Base-by-base conservation (phyloP, 805 yeast genomes). In the Wickerhamomyces tratensis region DNA sequence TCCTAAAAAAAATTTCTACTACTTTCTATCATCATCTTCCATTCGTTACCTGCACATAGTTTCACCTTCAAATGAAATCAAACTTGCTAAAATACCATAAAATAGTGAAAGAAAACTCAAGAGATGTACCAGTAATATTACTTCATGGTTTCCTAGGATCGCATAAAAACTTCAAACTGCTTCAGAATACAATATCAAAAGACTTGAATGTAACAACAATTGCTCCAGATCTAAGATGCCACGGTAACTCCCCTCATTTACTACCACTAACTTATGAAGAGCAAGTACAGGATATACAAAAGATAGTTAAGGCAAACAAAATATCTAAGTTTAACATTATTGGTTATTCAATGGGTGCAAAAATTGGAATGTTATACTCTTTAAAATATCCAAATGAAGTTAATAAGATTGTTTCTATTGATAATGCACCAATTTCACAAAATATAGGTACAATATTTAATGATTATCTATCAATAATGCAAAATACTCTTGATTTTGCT, bases 331-430 rank as follows among this genome's bases (percentile, higher is more conserved):
- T 67, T 5, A 54, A 64, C 35, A 41, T 71, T 5, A 44, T 69
- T 11, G 83, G 84, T 0, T 80, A 73, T 51, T 76, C 80, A 15
- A 70, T 78, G 75, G 85, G 85, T 1, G 82, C 79, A 5, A 77
- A 76, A 50, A 68, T 72, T 1, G 75, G 74, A 0, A 68, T 78
- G 71, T 43, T 68, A 39, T 64, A 67, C 1, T 58, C 74, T 0
- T 52, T 78, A 33, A 46, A 50, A 34, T 43, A 58, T 35, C 71
- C 71, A 0, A 62, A 57, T 2, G 42, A 54, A 13, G 61, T 74
- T 1, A 52, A 61, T 6, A 67, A 63, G 43, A 49, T 76, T 31
- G 61, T 76, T 0, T 69, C 76, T 5, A 63, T 77, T 4, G 79
- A 73, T 44, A 73, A 71, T 46, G 55, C 69, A 4, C 78, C 79